These are phyloP conservation scores for Pichia sp. DNA, from an alignment of 1,139 yeast genomes.

Conservation along the genomic window DNA sequence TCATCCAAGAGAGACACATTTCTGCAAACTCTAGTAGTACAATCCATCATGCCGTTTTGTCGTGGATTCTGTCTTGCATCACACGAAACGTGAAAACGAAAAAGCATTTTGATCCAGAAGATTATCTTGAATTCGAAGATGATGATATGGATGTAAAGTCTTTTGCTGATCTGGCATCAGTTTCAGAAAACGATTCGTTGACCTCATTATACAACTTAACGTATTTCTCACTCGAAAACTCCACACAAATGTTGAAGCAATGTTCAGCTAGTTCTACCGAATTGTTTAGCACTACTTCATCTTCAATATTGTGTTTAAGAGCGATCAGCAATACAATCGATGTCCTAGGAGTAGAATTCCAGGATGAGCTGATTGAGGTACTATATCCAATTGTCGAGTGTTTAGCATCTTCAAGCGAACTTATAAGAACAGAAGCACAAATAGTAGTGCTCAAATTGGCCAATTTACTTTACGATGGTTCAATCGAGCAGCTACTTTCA, in stretches of 20 bases:
- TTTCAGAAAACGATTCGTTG: background rate
- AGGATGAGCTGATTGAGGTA: constrained; percentile 48
- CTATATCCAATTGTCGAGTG: constrained; percentile 53
- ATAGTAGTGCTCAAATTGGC: constrained; percentile 46
- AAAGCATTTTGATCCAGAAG: constrained; percentile 17
- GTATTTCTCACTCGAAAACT: constrained; percentile 18
- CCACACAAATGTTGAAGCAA: constrained; percentile 19
- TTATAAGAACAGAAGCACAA: constrained; percentile 45
- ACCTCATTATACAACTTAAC: constrained; percentile 4
- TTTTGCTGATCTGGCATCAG: background rate
- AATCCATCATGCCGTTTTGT: constrained; percentile 12
- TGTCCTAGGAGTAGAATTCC: constrained; percentile 39
- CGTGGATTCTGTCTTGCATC: constrained; percentile 23
- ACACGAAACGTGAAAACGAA: background rate
- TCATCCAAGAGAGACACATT: background rate
- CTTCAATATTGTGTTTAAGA: constrained; percentile 36
- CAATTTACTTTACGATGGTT: constrained; percentile 49
- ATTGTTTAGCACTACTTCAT: constrained; percentile 11
- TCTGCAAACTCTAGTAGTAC: background rate
- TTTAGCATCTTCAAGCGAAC: constrained; percentile 45
- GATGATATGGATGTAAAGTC: constrained; percentile 8
- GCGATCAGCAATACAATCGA: constrained; percentile 40
- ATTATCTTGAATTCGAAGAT: constrained; percentile 30
- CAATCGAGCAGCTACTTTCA: constrained; percentile 50
- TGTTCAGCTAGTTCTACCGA: constrained; percentile 11